Evolutionary conservation across 148 eudicot species (phyloP), one percentile per base, ranked within the genome.

Genomic region (Heliosperma pusillum): DNA sequence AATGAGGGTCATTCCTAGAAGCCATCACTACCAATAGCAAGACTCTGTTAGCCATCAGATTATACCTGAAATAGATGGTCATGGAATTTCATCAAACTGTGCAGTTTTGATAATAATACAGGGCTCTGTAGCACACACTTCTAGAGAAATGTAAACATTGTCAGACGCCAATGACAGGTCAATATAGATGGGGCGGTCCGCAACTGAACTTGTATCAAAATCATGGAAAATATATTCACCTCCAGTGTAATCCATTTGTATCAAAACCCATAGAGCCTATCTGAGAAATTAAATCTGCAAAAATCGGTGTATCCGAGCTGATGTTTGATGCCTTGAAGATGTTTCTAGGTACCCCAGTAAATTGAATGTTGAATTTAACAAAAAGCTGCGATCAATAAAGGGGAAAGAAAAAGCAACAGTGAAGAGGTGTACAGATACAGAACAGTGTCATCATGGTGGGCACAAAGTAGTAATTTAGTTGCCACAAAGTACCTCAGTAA

Each of bases 21-120:
- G 86, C 90, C 92, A 92, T 89, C 77, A 92, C 99, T 89, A 96
- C 82, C 83, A 96, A 79, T 68, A 96, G 84, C 83, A 96, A 85
- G 76, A 96, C 87, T 86, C 97, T 88, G 74, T 96, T 96, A 71
- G 99, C 99, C 99, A 96, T 92, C 83, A 96, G 78, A 86, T 96
- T 96, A 79, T 96, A 96, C 90, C 99, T 96, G 83, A 67, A 55
- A 82, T 56, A 70, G 15, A 71, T 21, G 36, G 74, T 66, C 36
- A 62, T 62, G 65, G 15, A 20, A 1, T 1, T 57, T 65, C 1
- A 65, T 53, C 66, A 40, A 45, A 50, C 52, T 17, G 26, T 44
- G 62, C 26, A 29, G 30, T 73, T 76, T 74, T 15, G 44, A 42
- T 13, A 62, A 27, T 29, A 75, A 55, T 65, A 36, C 56, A 53